Conservation (phyloP, 2,329 filamentous ascomycete species). For the Xylaria sp. region DNA sequence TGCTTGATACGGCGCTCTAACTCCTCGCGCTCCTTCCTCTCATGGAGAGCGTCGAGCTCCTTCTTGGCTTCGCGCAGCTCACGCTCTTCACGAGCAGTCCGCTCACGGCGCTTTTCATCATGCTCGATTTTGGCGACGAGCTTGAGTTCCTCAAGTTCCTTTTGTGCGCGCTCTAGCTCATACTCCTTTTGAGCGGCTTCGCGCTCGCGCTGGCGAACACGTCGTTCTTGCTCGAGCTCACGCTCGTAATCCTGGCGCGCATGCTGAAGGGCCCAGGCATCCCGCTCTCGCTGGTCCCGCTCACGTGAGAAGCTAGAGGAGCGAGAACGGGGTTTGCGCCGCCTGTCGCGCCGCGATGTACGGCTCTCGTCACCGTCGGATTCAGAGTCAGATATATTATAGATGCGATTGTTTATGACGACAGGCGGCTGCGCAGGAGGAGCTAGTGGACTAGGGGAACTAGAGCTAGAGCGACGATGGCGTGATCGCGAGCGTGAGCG, state of each 20-base stretch:
- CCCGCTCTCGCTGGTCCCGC: constrained; percentile 44
- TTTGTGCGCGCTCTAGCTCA: constrained; percentile 49
- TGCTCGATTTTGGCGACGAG: constrained; percentile 55
- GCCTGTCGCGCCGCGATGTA: constrained; percentile 44
- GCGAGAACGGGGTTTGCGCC: constrained; percentile 6
- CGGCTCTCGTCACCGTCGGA: constrained; percentile 56
- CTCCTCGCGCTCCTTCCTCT: constrained; percentile 60
- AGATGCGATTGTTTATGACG: constrained; percentile 68
- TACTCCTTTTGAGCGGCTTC: constrained; percentile 55
- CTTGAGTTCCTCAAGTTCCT: constrained; percentile 57
- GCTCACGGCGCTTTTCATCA: constrained; percentile 55
- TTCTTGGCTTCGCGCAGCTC: constrained; percentile 51
- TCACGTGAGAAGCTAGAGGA: constrained; percentile 10
- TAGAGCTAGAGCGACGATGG: constrained; percentile 59
- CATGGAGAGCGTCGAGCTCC: constrained; percentile 51
- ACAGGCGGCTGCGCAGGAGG: constrained; percentile 53
- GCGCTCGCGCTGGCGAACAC: constrained; percentile 54
- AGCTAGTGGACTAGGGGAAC: constrained; percentile 42
- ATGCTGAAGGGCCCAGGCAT: constrained; percentile 48
- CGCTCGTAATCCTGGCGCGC: constrained; percentile 50
- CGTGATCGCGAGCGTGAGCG: constrained; percentile 59
- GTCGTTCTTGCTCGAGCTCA: constrained; percentile 44
- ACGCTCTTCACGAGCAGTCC: constrained; percentile 56
- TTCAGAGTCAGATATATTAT: constrained; percentile 55
- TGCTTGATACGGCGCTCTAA: constrained; percentile 64